Evolutionary conservation across 1,139 yeast species (phyloP).

Genomic region (Arxiozyma slooffiae): DNA sequence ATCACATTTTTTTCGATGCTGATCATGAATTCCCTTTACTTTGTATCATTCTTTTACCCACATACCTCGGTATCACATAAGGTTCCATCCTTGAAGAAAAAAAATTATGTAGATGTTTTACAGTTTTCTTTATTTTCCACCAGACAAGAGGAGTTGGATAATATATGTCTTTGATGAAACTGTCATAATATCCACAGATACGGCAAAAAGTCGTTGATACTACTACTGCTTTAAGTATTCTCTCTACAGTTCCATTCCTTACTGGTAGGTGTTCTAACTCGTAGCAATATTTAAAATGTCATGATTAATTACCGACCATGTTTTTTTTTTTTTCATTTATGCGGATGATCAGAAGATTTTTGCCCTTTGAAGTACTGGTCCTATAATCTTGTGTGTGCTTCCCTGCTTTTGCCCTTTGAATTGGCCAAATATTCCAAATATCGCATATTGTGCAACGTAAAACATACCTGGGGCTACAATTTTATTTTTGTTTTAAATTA

Average conservation of each 20-base stretch:
- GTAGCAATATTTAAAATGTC: conserved; percentile 63
- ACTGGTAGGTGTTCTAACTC: conserved; percentile 70
- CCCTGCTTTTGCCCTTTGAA: conserved; percentile 62
- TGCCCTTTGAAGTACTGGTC: conserved; percentile 52
- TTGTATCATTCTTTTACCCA: conserved; percentile 58
- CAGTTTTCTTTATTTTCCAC: conserved; percentile 52
- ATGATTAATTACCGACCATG: conserved; percentile 69
- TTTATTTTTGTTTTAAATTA: too few species aligned
- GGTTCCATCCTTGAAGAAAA: conserved; percentile 77
- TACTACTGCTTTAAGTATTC: conserved; percentile 71
- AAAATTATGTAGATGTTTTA: conserved; percentile 63
- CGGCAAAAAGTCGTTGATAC: conserved; percentile 83
- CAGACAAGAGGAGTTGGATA: conserved; percentile 46
- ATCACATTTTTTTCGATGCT: conserved; percentile 70
- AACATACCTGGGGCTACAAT: conserved; percentile 66
- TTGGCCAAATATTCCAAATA: conserved; percentile 45
- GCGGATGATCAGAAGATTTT: conserved; percentile 55
- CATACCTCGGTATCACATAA: conserved; percentile 58
- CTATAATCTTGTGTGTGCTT: conserved; percentile 64
- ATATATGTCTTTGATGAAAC: conserved; percentile 65
- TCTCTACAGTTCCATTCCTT: conserved; percentile 58
- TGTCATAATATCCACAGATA: conserved; percentile 76
- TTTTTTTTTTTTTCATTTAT: conserved; percentile 50
- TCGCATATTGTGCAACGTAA: conserved; percentile 54
- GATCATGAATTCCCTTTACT: conserved; percentile 51